Evolutionary conservation across 2,329 filamentous ascomycete genomes (phyloP), one percentile per base, ranked within the genome.

Genomic region (Aspergillus sergii): DNA sequence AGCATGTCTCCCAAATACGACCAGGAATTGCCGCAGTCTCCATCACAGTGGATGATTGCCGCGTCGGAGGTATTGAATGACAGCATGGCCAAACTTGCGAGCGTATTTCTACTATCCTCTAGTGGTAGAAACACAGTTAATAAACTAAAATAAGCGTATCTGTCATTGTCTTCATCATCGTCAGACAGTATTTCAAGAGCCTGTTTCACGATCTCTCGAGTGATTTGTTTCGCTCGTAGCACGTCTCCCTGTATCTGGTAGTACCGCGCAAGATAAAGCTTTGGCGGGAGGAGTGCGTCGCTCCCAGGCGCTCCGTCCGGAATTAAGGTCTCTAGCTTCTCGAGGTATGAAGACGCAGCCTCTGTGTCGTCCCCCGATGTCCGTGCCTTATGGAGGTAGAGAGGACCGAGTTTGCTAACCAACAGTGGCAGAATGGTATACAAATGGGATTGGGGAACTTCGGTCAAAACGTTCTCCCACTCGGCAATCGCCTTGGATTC

Each of bases 161-260:
- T 69, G 54, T 75, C 73, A 56, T 74, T 76, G 19, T 64, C 64
- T 12, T 61, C 55, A 45, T 76, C 73, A 7, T 71, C 63, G 48
- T 76, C 73, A 3, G 65, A 70, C 4, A 76, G 62, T 32, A 74
- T 64, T 57, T 76, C 73, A 19, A 75, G 51, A 1, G 70, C 70
- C 1, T 71, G 46, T 54, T 71, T 70, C 32, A 75, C 60, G n/a
- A 67, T 23, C 21, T 67, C 66, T 16, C 66, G 67, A 4, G 66
- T 58, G 14, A 64, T 57, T 26, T 71, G 66, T n/a, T 64, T 69
- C 1, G 70, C 72, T 39, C 65, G 64, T 12, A 63, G 36, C 45
- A 61, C 60, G 34, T 72, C 61, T 6, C 66, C 68, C 39, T 66
- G 55, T 3, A 69, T 53, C 30, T 64, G 55, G 60, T 71, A 68